Evolutionary conservation across 108 stramenopile genomes (phyloP).

Genomic region (Nitzschia sp.): DNA sequence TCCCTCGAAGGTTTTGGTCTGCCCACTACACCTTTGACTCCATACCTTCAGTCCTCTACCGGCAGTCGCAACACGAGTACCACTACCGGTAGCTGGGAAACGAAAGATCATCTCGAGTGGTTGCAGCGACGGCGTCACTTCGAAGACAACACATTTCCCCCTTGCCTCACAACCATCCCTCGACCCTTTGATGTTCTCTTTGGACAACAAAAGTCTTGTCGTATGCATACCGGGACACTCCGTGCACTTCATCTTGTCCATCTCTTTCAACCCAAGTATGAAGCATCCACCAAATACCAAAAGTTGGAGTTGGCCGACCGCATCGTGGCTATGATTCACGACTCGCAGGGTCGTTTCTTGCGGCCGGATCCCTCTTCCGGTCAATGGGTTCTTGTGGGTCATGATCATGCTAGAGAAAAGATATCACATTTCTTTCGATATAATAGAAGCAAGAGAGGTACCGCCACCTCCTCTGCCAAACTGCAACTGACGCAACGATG

Average conservation of each 20-base stretch:
- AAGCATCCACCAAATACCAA: constrained; percentile 3
- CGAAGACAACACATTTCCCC: background rate
- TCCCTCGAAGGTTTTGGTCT: too few relatives aligned
- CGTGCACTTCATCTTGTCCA: constrained; percentile 8
- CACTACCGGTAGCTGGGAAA: too few relatives aligned
- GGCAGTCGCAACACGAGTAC: too few relatives aligned
- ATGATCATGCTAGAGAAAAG: constrained; percentile 17
- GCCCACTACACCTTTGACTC: too few relatives aligned
- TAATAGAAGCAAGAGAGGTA: background rate
- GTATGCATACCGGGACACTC: constrained; percentile 4
- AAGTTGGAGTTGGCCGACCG: constrained; percentile 10
- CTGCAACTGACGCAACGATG: too few relatives aligned
- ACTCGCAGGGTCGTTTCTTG: constrained; percentile 15
- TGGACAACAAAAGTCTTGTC: background rate
- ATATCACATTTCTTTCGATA: constrained; percentile 16
- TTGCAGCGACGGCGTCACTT: background rate
- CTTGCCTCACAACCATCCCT: background rate
- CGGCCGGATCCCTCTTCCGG: background rate
- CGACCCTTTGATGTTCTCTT: constrained; percentile 19
- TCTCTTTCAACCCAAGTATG: background rate
- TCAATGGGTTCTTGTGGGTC: constrained; percentile 21
- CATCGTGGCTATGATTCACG: constrained; percentile 15
- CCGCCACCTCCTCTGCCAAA: background rate
- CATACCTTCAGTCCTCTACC: too few relatives aligned
- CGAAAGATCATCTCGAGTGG: constrained; percentile 19